These are phyloP conservation scores for Halenospora varia DNA, from an alignment of 495 filamentous ascomycete genomes.

Conservation along the genomic window DNA sequence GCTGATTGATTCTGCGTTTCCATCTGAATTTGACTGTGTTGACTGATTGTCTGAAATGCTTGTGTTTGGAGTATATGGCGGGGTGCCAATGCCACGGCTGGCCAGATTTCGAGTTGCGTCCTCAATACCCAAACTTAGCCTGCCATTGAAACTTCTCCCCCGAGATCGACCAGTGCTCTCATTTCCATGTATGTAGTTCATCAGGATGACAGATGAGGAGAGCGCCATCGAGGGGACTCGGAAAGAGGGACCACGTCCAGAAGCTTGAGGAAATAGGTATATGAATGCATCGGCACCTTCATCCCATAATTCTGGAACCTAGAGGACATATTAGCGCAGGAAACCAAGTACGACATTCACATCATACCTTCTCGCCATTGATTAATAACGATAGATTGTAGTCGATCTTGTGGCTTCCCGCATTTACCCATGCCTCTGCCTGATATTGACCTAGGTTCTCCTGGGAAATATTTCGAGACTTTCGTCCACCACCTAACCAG, in stretches of 20 bases:
- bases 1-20: conserved; percentile 23
- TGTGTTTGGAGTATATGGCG: conserved; percentile 29
- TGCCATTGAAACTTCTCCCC: conserved; percentile 14
- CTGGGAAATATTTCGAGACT: conserved; percentile 22
- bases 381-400: conserved; percentile 57
- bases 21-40: conserved; percentile 15
- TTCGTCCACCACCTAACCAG: conserved; percentile 47
- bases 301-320: conserved; percentile 89
- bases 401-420: conserved; percentile 49
- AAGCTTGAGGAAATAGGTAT: conserved; percentile 70
- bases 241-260: conserved; percentile 69
- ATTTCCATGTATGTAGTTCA: conserved; percentile 62
- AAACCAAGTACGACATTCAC: not conserved
- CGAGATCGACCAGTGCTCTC: conserved; percentile 33
- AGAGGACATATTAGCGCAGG: not conserved
- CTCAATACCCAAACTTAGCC: conserved; percentile 26
- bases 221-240: conserved; percentile 69
- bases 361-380: conserved; percentile 55
- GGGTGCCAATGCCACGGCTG: conserved; percentile 32
- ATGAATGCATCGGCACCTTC: conserved; percentile 77
- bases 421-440: conserved; percentile 59
- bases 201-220: conserved; percentile 64
- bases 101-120: conserved; percentile 38
- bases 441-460: conserved; percentile 13
- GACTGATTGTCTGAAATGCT: not conserved